Evolutionary conservation across 805 yeast genomes (phyloP).

Genomic region (Pachysolen tannophilus): DNA sequence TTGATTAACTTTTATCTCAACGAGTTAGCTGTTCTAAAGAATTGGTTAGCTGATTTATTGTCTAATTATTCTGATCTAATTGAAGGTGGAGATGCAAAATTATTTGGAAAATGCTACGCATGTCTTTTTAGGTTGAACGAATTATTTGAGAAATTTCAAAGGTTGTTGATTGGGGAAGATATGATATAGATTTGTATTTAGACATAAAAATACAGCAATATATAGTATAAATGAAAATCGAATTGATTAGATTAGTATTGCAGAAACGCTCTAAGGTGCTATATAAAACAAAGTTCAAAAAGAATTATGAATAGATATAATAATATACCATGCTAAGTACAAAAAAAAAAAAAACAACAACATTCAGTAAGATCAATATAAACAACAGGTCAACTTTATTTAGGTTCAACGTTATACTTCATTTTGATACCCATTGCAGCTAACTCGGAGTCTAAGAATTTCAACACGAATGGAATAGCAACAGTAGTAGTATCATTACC

Average conservation of each 20-base stretch:
- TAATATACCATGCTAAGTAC: background rate
- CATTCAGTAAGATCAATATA: background rate
- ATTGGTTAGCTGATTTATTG: conserved; percentile 3
- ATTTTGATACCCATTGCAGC: conserved; percentile 97
- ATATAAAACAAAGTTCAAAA: background rate
- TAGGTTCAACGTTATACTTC: conserved; percentile 79
- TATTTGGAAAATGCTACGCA: conserved; percentile 4
- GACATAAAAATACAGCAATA: background rate
- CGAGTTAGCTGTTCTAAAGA: conserved; percentile 7
- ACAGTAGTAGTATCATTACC: conserved; percentile 93
- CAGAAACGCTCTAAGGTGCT: too few relatives aligned
- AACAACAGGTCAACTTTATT: conserved; percentile 12
- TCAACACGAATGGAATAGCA: conserved; percentile 93
- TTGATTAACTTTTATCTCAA: conserved; percentile 6
- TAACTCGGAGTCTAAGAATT: conserved; percentile 89
- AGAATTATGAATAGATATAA: background rate
- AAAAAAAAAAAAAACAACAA: background rate
- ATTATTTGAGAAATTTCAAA: conserved; percentile 4
- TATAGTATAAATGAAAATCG: too few relatives aligned
- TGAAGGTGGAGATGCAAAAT: background rate
- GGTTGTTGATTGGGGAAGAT: conserved; percentile 1
- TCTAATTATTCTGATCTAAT: conserved; percentile 3
- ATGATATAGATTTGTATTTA: background rate
- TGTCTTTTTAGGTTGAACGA: conserved; percentile 7
- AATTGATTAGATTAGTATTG: too few relatives aligned